A percentile compares a stretch with the other conserved stretches of the same genome.
Evolutionary conservation across 1,284 basidiomycete genomes (phyloP).

Genomic region (Austroboletus niveus): DNA sequence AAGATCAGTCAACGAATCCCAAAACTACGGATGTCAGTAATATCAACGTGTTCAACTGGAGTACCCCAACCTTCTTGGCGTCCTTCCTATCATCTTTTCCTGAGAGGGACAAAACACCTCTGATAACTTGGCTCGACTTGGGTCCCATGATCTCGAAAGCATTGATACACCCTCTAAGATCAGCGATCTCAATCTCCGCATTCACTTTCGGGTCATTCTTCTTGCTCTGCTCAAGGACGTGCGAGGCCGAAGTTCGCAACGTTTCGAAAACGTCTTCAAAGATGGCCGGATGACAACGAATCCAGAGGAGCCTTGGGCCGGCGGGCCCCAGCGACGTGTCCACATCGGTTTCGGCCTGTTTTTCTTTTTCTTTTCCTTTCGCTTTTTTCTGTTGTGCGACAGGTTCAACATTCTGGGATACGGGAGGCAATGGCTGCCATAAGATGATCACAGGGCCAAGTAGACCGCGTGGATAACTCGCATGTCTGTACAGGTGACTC

Average conservation of each 20-base stretch:
- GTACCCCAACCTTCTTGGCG: constrained; percentile 53
- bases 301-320: constrained; percentile 58
- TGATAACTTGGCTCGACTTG: constrained; percentile 74
- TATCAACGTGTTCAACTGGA: not conserved
- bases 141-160: constrained; percentile 87
- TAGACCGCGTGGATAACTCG: constrained; percentile 65
- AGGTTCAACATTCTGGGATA: not conserved
- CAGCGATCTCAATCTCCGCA: constrained; percentile 58
- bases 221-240: constrained; percentile 44
- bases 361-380: constrained; percentile 20
- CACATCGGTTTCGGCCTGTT: constrained; percentile 21
- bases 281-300: constrained; percentile 75
- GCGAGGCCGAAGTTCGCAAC: constrained; percentile 51
- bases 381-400: constrained; percentile 3
- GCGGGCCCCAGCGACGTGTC: constrained; percentile 4
- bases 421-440: constrained; percentile 52
- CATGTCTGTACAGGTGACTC: constrained; percentile 61
- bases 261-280: constrained; percentile 55
- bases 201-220: constrained; percentile 30
- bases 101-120: constrained; percentile 64
- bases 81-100: constrained; percentile 52
- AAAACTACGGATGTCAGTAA: constrained; percentile 52
- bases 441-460: constrained; percentile 72
- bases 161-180: constrained; percentile 69
- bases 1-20: constrained; percentile 58